Base-by-base conservation (phyloP, 140 eudicot genomes). In the Senecio squalidus region DNA sequence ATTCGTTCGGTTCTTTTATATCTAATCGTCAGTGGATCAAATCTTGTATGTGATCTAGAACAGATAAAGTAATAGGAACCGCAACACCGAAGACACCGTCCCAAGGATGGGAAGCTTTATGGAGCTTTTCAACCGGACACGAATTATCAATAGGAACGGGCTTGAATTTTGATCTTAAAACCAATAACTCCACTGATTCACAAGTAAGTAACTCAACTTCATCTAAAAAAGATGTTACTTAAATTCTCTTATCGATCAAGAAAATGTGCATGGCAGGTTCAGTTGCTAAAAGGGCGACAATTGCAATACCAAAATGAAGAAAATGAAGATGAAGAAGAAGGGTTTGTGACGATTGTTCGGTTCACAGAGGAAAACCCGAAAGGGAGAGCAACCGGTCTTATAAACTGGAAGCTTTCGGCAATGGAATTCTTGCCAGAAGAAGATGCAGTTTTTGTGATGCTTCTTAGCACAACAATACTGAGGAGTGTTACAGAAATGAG, bases 31-130 rank as follows among this genome's bases (percentile, higher is more conserved):
- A 5, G 6, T 52, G 22, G 53, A 45, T 70, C 13, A 14, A 70
- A 53, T 59, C 60, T 65, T 36, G 25, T 43, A 59, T 60, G 73
- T 58, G 69, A 59, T 70, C 85, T 76, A 78, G 85, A 74, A 66
- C 89, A 91, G 98, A 57, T 78, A 91, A 81, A 84, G 94, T 91
- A 69, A 88, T 86, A 50, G 96, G 86, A 47, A 81, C 92, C 17
- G 98, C 96, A 25, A 79, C 76, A 66, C 98, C 98, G 5, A 83
- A 81, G 74, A 80, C 44, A 25, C 84, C 90, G 0, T 66, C 88
- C 0, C 75, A 74, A 36, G 88, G 76, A 17, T 69, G 84, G 84
- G 82, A 72, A 41, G 75, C 92, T 7, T 64, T 72, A 9, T 91
- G 98, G 98, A 78, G 62, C 69, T 73, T 91, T 45, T 91, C 98